Evolutionary conservation across 805 yeast species (phyloP).

Genomic region (Scheffersomyces coipomensis): DNA sequence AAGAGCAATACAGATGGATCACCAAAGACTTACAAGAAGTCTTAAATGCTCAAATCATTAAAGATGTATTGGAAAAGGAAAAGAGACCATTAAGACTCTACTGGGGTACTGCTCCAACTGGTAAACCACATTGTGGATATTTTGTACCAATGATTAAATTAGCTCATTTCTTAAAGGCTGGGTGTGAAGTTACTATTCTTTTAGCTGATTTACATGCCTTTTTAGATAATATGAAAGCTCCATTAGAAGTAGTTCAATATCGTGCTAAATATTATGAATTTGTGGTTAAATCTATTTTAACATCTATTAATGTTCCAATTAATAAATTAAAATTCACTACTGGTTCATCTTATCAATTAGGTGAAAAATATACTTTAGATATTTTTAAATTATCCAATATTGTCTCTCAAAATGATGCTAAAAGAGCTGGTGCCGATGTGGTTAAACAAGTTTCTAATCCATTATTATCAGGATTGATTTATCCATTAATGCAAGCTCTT

Average conservation of each 20-base stretch:
- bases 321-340: constrained; percentile 80
- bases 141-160: constrained; percentile 96
- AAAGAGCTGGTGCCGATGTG: constrained; percentile 99
- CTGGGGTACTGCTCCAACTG: constrained; percentile 99
- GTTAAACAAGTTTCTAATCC: constrained; percentile 97
- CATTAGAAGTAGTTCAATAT: constrained; percentile 83
- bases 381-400: constrained; percentile 79
- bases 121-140: constrained; percentile 98
- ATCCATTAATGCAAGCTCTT: constrained; percentile 98
- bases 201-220: constrained; percentile 96
- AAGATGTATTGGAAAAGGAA: constrained; percentile 75
- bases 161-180: constrained; percentile 93
- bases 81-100: constrained; percentile 82
- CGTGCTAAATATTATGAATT: constrained; percentile 89
- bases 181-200: constrained; percentile 88
- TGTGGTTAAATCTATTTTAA: constrained; percentile 80
- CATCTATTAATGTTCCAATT: constrained; percentile 86
- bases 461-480: constrained; percentile 85
- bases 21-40: constrained; percentile 90
- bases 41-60: constrained; percentile 82
- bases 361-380: constrained; percentile 81
- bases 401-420: constrained; percentile 93
- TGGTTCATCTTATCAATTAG: constrained; percentile 88
- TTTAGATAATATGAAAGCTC: constrained; percentile 97
- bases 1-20: constrained; percentile 69